Base-by-base conservation (phyloP, 352 stramenopile genomes). In the Pythium pyrilobum region DNA sequence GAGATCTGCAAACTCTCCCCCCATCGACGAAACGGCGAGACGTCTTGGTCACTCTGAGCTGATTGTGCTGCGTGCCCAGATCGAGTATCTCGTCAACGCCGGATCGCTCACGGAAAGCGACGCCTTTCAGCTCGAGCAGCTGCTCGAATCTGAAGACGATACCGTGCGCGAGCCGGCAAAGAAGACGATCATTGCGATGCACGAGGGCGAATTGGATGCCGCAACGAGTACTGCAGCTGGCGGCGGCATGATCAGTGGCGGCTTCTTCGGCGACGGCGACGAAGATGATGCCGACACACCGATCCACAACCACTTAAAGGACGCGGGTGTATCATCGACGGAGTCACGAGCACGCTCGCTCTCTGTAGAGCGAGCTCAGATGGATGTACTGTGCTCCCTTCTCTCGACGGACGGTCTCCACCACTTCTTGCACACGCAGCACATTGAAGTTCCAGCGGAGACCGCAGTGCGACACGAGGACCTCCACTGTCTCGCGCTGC, bases 371-470 rank as follows among this genome's bases (percentile, higher is more conserved):
- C 67, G 81, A 38, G 61, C 72, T 40, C 70, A 81, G 16, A 62
- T 93, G 23, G 77, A 93, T 54, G 82, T 88, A 41, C 56, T 93
- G 42, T 93, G 82, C 64, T 93, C 82, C 43, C 56, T 93, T 20
- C 60, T 93, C 56, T 93, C 82, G n/a, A 85, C 79, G 2, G 64
- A 77, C 7, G 82, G 76, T 13, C 54, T 93, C 34, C 70, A 79
- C n/a, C 69, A 73, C 29, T 87, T 81, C 48, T 65, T 93, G 21
- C 57, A 85, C 39, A 61, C 66, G 25, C 73, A 90, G 33, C 65
- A 81, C 45, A 60, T 67, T 20, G 79, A 90, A 20, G 67, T 85
- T 21, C 44, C 73, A 1, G 40, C 52, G 4, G 52, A 68, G 61
- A 42, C 56, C 34, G 12, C 56, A 40, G 21, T 59, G 48, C 34